Evolutionary conservation across 129 eudicot genomes (phyloP), one percentile per base, ranked within the genome.

Genomic region (Smallanthus sonchifolius): DNA sequence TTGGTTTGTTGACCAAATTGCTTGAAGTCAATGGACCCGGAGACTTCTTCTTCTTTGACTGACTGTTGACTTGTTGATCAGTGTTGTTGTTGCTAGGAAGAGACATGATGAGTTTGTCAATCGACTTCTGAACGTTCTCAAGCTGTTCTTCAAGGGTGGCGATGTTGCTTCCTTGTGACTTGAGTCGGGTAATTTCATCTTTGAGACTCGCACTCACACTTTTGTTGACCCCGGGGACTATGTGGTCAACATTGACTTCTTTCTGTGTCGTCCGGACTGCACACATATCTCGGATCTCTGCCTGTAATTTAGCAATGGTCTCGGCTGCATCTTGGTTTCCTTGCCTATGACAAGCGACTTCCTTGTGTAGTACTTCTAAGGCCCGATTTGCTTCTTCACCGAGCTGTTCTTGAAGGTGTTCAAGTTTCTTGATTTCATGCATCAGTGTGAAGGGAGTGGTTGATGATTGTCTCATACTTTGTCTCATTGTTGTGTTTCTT

Each of bases 301-400:
- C 96, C 73, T 94, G 98, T 64, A 94, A 81, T 81, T 86, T 90
- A 17, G 98, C 98, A 60, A 90, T 88, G 16, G 98, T 94, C 80
- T 88, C 98, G 48, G 97, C 98, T 64, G 97, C 98, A 85, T 94
- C 97, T 82, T 94, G 98, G 83, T 94, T 90, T 42, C 98, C 98
- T 77, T 78, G 97, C 72, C 97, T 81, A 51, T 94, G 98, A 76
- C 97, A 90, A 7, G 93, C 87, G 16, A 90, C 97, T 76, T 94
- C 98, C 74, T 94, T 94, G 34, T 90, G 97, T 10, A 94, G 83
- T 60, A 94, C 96, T 86, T 90, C 97, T 24, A 94, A 82, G 69
- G 98, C 98, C 78, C 96, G 80, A 48, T 84, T 90, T 37, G 98
- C 98, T 86, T 94, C 98, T 51, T 90, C 89, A 19, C 98, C 98